A percentile compares a stretch with the other conserved stretches of the same genome.
phyloP scores from a whole-genome alignment of 169 alveolate genomes.

The Plasmodium gonderi region DNA sequence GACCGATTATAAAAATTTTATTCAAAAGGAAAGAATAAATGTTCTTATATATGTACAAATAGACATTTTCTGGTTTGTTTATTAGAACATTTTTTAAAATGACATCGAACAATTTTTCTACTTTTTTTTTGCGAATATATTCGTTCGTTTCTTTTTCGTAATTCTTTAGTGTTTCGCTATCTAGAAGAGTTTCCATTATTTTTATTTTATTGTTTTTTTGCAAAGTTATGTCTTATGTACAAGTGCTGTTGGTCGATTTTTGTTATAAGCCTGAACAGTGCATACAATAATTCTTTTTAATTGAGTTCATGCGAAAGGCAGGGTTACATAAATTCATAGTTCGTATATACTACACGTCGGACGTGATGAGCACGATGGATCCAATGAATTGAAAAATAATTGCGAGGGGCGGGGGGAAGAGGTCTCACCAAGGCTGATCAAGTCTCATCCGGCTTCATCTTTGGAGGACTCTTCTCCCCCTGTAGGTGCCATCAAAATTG shows the following conservation, averaged over 20 bases:
- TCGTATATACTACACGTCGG: too few relatives aligned
- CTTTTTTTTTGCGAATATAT: conserved; percentile 57
- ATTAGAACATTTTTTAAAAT: conserved; percentile 60
- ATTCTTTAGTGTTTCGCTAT: conserved; percentile 57
- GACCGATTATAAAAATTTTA: conserved; percentile 66
- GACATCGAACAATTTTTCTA: conserved; percentile 48
- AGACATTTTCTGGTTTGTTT: conserved; percentile 64
- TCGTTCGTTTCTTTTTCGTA: conserved; percentile 66
- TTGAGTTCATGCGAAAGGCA: too few relatives aligned
- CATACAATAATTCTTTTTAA: background rate
- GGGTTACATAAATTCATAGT: too few relatives aligned
- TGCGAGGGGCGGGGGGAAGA: too few relatives aligned
- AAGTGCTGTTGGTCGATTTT: too few relatives aligned
- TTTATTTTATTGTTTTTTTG: background rate
- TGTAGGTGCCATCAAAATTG: too few relatives aligned
- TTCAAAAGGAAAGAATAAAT: conserved; percentile 62
- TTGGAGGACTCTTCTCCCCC: too few relatives aligned
- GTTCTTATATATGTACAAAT: conserved; percentile 48
- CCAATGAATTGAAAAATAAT: too few relatives aligned
- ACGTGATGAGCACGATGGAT: too few relatives aligned
- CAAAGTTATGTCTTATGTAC: too few relatives aligned
- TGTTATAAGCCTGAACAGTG: background rate
- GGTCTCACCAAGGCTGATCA: too few relatives aligned
- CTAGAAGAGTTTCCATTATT: conserved; percentile 53
- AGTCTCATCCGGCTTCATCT: too few relatives aligned